Conservation (phyloP, 805 yeast genomes). For the Lachancea quebecensis region DNA sequence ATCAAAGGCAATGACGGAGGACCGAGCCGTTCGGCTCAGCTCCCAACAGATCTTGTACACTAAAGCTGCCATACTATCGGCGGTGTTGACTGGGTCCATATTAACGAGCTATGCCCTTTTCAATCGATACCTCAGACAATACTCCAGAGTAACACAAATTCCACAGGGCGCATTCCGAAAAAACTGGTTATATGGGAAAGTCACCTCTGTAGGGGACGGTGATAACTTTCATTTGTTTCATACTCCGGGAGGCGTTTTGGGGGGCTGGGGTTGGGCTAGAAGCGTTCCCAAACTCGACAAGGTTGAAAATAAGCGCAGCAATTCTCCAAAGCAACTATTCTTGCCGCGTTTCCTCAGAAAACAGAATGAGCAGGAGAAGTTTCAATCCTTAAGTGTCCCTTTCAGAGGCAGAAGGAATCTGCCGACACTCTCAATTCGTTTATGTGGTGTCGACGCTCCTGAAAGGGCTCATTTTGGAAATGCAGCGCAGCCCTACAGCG, state of each 20-base stretch:
- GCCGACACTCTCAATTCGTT: constrained; percentile 66
- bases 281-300: constrained; percentile 46
- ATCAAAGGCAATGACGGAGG: constrained; percentile 5
- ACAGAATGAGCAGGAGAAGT: constrained; percentile 16
- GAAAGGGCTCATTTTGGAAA: constrained; percentile 92
- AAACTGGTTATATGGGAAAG: constrained; percentile 56
- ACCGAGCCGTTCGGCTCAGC: constrained; percentile 1
- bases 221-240: constrained; percentile 91
- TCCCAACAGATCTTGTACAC: constrained; percentile 13
- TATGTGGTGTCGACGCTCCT: constrained; percentile 96
- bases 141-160: constrained; percentile 43
- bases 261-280: constrained; percentile 95
- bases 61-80: constrained; percentile 25
- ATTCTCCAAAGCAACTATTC: background rate
- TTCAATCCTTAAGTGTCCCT: constrained; percentile 21
- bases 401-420: constrained; percentile 27
- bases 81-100: constrained; percentile 33
- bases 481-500: constrained; percentile 81
- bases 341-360: background rate
- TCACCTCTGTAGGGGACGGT: constrained; percentile 90
- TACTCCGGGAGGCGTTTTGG: constrained; percentile 80
- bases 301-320: background rate
- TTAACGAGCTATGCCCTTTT: constrained; percentile 41
- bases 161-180: constrained; percentile 41
- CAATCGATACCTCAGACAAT: constrained; percentile 41